Base-by-base conservation (phyloP, 139 green algal genomes). In the Chlamydomonas sp. region DNA sequence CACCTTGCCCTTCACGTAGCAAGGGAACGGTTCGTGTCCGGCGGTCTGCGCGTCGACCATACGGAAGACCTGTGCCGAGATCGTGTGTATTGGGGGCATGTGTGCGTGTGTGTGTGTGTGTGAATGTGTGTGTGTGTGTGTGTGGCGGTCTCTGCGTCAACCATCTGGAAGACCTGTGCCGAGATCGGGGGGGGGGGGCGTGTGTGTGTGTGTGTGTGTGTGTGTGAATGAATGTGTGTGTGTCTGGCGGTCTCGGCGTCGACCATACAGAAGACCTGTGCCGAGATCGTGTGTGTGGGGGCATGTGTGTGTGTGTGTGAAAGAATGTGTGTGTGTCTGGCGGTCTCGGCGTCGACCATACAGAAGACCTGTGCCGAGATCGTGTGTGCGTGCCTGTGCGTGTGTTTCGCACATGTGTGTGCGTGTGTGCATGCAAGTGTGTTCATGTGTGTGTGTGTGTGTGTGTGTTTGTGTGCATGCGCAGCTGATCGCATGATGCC, bases 1-100 rank as follows among this genome's bases (percentile, higher is more conserved):
- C n/a, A n/a, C n/a, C 58, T 70, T 70, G 2, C 64, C 64, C 28
- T 13, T 2, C 39, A 59, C 20, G 29, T 70, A 70, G 64, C 64
- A 70, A 6, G 64, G 64, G 24, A 34, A 10, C 28, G 34, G 64
- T 3, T 10, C 3, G n/a, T 69, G 24, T 6, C 58, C 58, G 5
- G 49, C 4, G 10, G 49, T 35, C 61, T 39, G 24, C 10, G 31
- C 26, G 10, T 35, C 61, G 5, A 39, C 35, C 61, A 69, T 69
- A 2, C 29, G 33, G 36, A 69, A 69, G 8, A 64, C 54, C 54
- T 64, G 26, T 28, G 22, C 16, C 22, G 22, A 57, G 20, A 57
- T 57, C 47, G 47, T 28, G n/a, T n/a, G n/a, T n/a, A n/a, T n/a
- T n/a, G n/a, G n/a, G n/a, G n/a, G n/a, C n/a, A n/a, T n/a, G n/a